A percentile compares a stretch with the other conserved stretches of the same genome.
Conservation (phyloP, 2,329 filamentous ascomycete species). For the Chrysosporium keratinophilum region DNA sequence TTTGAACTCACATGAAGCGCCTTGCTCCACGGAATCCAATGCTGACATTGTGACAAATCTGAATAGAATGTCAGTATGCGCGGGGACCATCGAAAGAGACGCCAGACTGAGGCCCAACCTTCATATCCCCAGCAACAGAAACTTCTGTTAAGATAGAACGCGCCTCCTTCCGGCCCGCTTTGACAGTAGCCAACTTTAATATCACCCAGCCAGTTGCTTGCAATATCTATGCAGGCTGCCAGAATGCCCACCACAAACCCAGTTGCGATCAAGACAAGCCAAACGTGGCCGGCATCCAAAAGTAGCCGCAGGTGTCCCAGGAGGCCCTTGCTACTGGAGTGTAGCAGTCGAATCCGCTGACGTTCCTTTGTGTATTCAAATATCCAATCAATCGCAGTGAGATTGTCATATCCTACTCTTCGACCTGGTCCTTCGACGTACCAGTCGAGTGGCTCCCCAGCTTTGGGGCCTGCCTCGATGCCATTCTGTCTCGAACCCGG, state of each 20-base stretch:
- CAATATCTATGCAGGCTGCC: constrained; percentile 80
- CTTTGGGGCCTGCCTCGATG: constrained; percentile 28
- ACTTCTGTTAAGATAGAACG: constrained; percentile 78
- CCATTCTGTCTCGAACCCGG: constrained; percentile 22
- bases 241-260: constrained; percentile 74
- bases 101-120: constrained; percentile 27
- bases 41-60: constrained; percentile 66
- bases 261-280: constrained; percentile 77
- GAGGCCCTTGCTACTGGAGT: constrained; percentile 57
- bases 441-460: constrained; percentile 56
- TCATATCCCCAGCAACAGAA: constrained; percentile 95
- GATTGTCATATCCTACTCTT: constrained; percentile 86
- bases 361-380: constrained; percentile 97
- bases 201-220: constrained; percentile 87
- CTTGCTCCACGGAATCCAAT: constrained; percentile 78
- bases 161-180: constrained; percentile 63
- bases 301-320: constrained; percentile 62
- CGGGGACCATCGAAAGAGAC: constrained; percentile 6
- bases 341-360: constrained; percentile 69
- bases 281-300: constrained; percentile 79
- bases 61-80: constrained; percentile 12
- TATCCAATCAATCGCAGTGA: constrained; percentile 98
- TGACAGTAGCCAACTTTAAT: constrained; percentile 83
- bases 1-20: constrained; percentile 57
- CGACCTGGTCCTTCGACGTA: constrained; percentile 79